These are phyloP conservation scores for Hypoxylon sp. DNA, from an alignment of 2,329 filamentous ascomycete species.

Conservation along the genomic window DNA sequence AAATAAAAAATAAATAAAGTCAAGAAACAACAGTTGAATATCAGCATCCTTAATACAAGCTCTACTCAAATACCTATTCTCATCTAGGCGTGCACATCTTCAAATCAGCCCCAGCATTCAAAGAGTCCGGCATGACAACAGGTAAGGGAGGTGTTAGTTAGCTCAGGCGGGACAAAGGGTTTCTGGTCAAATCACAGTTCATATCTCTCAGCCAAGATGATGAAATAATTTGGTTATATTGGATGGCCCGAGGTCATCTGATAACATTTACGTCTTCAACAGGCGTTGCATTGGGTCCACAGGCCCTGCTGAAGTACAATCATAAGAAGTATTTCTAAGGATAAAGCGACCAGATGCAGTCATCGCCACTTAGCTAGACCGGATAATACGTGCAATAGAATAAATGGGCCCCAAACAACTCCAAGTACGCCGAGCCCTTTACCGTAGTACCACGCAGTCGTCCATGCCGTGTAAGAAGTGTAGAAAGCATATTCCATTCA, in stretches of 20 bases:
- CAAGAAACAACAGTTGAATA: too few species aligned
- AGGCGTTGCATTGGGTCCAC: background rate
- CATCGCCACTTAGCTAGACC: background rate
- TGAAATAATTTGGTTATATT: background rate
- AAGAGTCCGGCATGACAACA: too few species aligned
- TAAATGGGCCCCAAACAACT: slow-evolving; percentile 6
- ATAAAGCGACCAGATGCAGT: background rate
- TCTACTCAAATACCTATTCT: too few species aligned
- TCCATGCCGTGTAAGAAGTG: slow-evolving; percentile 22
- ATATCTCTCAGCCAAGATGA: background rate
- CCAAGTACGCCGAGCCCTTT: slow-evolving; percentile 12
- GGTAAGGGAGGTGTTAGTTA: too few species aligned
- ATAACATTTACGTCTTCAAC: background rate
- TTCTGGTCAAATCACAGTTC: background rate
- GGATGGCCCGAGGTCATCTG: background rate
- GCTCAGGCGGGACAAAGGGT: too few species aligned
- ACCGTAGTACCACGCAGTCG: slow-evolving; percentile 15
- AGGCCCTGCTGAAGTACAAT: background rate
- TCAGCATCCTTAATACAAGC: too few species aligned
- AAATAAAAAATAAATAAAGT: too few species aligned
- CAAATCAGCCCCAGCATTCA: too few species aligned
- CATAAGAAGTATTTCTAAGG: background rate
- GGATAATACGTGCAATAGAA: slow-evolving; percentile 3
- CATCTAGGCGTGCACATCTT: too few species aligned
- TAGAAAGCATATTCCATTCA: slow-evolving; percentile 7